phyloP scores from a whole-genome alignment of 202 grass and related monocot genomes.

The Bolboschoenoplectus hybrid region DNA sequence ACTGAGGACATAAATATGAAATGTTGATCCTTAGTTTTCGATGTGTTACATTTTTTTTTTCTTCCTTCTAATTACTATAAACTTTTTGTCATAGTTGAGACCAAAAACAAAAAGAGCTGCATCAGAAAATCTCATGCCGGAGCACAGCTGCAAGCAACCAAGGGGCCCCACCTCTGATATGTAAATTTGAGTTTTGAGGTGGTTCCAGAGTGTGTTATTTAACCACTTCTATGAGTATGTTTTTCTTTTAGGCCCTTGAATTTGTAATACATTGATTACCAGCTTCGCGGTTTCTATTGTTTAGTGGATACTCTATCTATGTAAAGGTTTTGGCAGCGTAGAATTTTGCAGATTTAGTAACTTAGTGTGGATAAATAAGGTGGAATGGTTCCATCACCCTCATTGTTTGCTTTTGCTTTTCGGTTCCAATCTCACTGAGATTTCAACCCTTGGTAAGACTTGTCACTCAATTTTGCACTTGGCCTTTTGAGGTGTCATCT shows the following conservation, averaged over 20 bases:
- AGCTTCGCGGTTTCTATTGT: background rate
- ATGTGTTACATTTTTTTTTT: background rate
- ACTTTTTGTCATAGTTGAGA: slow-evolving; percentile 50
- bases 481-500: background rate
- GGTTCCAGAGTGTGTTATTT: background rate
- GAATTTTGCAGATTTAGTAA: background rate
- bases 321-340: slow-evolving; percentile 12
- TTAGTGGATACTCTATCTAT: background rate
- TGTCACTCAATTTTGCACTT: background rate
- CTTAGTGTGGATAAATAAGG: slow-evolving; percentile 23
- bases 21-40: background rate
- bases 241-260: background rate
- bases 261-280: slow-evolving; percentile 13
- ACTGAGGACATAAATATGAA: background rate
- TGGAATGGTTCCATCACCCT: slow-evolving; percentile 5
- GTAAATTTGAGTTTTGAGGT: slow-evolving; percentile 37
- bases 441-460: background rate
- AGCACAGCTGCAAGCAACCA: slow-evolving; percentile 62
- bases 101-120: slow-evolving; percentile 83
- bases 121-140: slow-evolving; percentile 43
- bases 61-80: background rate
- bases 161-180: slow-evolving; percentile 41
- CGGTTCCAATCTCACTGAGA: background rate
- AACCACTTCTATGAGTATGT: background rate
- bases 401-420: background rate